Evolutionary conservation across 2,329 filamentous ascomycete genomes (phyloP).

Genomic region (Mollisia scopiformis): DNA sequence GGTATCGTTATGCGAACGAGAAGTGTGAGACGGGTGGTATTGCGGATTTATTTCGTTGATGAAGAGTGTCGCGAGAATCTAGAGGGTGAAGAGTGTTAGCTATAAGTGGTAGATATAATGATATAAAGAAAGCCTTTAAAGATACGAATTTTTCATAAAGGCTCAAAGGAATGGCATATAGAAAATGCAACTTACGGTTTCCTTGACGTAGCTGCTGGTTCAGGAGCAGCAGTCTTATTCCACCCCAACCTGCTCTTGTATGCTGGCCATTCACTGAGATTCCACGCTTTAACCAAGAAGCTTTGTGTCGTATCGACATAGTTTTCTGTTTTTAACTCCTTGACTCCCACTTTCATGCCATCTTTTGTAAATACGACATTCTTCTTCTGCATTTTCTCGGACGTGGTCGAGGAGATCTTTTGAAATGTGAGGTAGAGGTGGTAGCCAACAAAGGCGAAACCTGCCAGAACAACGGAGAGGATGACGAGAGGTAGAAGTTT

Average conservation of each 20-base stretch:
- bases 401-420: constrained; percentile 67
- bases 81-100: neutral
- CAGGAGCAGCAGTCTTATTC: constrained; percentile 35
- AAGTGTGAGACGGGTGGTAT: neutral
- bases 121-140: neutral
- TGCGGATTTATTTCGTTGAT: neutral
- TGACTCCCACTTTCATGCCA: constrained; percentile 72
- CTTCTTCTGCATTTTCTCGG: constrained; percentile 73
- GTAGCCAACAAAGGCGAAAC: constrained; percentile 68
- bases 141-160: neutral
- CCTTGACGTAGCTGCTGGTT: constrained; percentile 19
- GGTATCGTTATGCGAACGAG: neutral
- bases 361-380: constrained; percentile 78
- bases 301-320: constrained; percentile 77
- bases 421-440: constrained; percentile 70
- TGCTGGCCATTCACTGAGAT: constrained; percentile 45
- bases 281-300: constrained; percentile 69
- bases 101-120: neutral
- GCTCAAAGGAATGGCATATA: neutral
- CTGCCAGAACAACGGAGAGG: constrained; percentile 59
- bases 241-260: constrained; percentile 41
- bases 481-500: constrained; percentile 69
- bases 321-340: constrained; percentile 67
- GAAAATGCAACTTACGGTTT: constrained; percentile 31
- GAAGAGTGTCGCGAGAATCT: constrained; percentile 14